phyloP scores from a whole-genome alignment of 305 asterid genomes.

The Nicotiana rustica region DNA sequence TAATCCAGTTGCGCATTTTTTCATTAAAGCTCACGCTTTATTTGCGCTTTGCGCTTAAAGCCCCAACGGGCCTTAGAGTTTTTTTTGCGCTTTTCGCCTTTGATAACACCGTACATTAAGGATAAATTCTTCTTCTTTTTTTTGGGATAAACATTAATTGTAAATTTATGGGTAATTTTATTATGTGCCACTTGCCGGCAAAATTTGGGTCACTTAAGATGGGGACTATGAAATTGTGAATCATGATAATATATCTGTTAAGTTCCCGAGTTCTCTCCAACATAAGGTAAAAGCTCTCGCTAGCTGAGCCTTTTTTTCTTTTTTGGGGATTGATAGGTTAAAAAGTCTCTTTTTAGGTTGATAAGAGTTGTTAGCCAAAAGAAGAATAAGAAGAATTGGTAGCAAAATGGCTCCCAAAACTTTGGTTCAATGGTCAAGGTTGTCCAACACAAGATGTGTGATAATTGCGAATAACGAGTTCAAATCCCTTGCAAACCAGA shows the following conservation, averaged over 20 bases:
- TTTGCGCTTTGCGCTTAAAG: no score
- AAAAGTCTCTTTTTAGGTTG: background rate
- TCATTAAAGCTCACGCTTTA: no score
- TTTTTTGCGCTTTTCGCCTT: no score
- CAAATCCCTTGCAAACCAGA: background rate
- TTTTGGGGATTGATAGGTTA: background rate
- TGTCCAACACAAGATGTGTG: background rate
- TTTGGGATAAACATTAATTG: no score
- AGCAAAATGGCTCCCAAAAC: background rate
- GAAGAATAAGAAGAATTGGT: background rate
- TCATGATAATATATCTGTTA: slow-evolving; percentile 17
- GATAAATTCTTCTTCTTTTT: no score
- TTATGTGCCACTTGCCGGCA: background rate
- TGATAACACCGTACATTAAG: no score
- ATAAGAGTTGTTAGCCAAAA: background rate
- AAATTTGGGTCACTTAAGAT: slow-evolving; percentile 19
- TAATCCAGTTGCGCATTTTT: no score
- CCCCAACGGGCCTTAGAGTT: no score
- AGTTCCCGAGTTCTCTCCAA: slow-evolving; percentile 22
- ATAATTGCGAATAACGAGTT: background rate
- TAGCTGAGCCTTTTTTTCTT: slow-evolving; percentile 1
- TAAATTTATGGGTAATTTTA: background rate
- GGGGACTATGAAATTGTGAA: slow-evolving; percentile 18
- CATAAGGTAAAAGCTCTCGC: slow-evolving; percentile 19
- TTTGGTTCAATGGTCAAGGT: background rate